Conservation (phyloP, 768 basidiomycete genomes). For the Lactarius hengduanensis region DNA sequence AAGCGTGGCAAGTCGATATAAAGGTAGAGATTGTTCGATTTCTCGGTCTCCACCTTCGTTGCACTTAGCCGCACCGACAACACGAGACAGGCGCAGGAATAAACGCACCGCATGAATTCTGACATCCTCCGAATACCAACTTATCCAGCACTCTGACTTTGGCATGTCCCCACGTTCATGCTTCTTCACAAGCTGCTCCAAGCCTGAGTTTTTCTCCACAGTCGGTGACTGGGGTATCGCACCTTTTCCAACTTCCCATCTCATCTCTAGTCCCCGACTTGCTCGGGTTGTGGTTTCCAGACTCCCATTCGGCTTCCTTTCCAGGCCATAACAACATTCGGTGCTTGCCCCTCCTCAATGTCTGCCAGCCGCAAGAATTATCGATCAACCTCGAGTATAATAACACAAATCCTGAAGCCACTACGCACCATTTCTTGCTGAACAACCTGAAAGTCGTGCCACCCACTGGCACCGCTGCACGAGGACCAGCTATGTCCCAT, state of each 20-base stretch:
- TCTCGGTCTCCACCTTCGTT: conserved; percentile 78
- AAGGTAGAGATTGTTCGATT: conserved; percentile 91
- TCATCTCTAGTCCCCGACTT: conserved; percentile 82
- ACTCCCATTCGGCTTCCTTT: conserved; percentile 81
- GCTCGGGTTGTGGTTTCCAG: conserved; percentile 79
- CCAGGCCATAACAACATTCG: conserved; percentile 81
- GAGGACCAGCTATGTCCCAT: conserved; percentile 90
- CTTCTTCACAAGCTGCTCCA: conserved; percentile 81
- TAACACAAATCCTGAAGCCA: neutral
- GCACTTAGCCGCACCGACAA: conserved; percentile 1
- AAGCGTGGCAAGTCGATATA: conserved; percentile 96
- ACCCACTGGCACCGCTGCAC: conserved; percentile 78
- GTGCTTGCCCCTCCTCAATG: conserved; percentile 88
- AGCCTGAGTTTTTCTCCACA: neutral
- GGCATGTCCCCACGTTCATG: conserved; percentile 92
- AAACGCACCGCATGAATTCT: conserved; percentile 82
- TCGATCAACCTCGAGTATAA: neutral
- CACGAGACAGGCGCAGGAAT: neutral
- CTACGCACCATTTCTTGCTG: conserved; percentile 82
- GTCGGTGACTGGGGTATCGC: conserved; percentile 18
- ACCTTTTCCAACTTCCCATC: conserved; percentile 94
- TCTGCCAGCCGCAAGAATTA: conserved; percentile 42
- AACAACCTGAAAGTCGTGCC: conserved; percentile 90
- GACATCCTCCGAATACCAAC: conserved; percentile 93
- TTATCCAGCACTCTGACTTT: conserved; percentile 94